Conservation (phyloP, 306 rosid species). For the Abrus precatorius region DNA sequence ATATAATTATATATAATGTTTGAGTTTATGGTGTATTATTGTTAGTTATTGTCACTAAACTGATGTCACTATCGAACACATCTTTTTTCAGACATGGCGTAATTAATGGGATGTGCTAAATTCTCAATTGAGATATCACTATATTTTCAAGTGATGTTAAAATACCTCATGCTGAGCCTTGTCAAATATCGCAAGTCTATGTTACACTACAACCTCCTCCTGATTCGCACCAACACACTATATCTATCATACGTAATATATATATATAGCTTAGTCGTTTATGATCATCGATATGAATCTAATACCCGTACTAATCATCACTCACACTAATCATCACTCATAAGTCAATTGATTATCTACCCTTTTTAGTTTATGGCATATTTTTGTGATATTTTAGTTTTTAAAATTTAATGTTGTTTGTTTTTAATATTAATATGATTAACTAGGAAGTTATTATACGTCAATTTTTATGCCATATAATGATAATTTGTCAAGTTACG, state of each 20-base stretch:
- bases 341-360: conserved; percentile 21
- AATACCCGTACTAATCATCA: background rate
- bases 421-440: too few relatives aligned
- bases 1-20: background rate
- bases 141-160: conserved; percentile 14
- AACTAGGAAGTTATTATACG: too few relatives aligned
- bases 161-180: background rate
- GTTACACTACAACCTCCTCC: background rate
- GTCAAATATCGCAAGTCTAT: background rate
- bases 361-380: background rate
- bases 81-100: conserved; percentile 14
- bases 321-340: background rate
- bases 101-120: conserved; percentile 50
- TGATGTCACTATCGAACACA: conserved; percentile 13
- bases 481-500: too few relatives aligned
- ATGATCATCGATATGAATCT: conserved; percentile 15
- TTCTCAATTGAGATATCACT: conserved; percentile 37
- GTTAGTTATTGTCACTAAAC: background rate
- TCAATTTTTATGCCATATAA: too few relatives aligned
- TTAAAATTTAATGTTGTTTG: too few relatives aligned
- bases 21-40: conserved; percentile 6
- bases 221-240: conserved; percentile 1
- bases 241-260: too few relatives aligned
- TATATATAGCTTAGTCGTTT: background rate
- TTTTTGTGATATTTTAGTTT: too few relatives aligned